phyloP scores from a whole-genome alignment of 805 yeast species.

The Metschnikowia gruessii region DNA sequence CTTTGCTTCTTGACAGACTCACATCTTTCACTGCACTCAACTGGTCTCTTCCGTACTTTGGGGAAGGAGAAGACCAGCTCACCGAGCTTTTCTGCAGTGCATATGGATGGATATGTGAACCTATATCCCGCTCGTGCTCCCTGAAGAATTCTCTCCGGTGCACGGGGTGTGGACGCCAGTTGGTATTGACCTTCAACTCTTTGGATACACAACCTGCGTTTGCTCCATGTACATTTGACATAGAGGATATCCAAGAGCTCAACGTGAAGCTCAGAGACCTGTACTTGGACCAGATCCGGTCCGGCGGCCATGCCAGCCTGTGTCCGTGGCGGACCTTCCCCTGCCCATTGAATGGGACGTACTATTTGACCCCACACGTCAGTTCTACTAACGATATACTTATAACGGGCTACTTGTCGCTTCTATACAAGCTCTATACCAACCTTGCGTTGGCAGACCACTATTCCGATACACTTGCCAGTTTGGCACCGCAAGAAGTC shows the following conservation, averaged over 20 bases:
- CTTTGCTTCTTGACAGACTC: constrained; percentile 38
- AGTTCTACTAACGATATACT: constrained; percentile 29
- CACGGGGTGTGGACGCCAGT: constrained; percentile 29
- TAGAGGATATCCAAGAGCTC: constrained; percentile 26
- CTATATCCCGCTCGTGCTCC: constrained; percentile 23
- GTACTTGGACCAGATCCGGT: constrained; percentile 27
- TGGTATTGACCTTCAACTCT: constrained; percentile 29
- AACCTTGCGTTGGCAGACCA: constrained; percentile 17
- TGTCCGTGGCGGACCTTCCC: constrained; percentile 40
- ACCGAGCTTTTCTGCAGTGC: constrained; percentile 49
- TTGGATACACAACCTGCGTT: constrained; percentile 13
- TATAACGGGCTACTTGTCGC: constrained; percentile 27
- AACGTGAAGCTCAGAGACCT: constrained; percentile 23
- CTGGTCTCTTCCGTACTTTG: constrained; percentile 41
- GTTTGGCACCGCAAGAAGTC: constrained; percentile 3
- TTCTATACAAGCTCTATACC: constrained; percentile 29
- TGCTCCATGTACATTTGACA: constrained; percentile 14
- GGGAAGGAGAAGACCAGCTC: constrained; percentile 21
- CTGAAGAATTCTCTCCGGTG: constrained; percentile 35
- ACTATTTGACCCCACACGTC: constrained; percentile 35
- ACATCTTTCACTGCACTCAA: constrained; percentile 43
- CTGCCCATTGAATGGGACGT: constrained; percentile 32
- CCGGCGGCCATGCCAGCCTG: constrained; percentile 27
- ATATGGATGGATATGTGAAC: constrained; percentile 53
- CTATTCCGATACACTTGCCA: constrained; percentile 1